Base-by-base conservation (phyloP, 1,139 yeast species). In the Zygotorulaspora mrakii region DNA sequence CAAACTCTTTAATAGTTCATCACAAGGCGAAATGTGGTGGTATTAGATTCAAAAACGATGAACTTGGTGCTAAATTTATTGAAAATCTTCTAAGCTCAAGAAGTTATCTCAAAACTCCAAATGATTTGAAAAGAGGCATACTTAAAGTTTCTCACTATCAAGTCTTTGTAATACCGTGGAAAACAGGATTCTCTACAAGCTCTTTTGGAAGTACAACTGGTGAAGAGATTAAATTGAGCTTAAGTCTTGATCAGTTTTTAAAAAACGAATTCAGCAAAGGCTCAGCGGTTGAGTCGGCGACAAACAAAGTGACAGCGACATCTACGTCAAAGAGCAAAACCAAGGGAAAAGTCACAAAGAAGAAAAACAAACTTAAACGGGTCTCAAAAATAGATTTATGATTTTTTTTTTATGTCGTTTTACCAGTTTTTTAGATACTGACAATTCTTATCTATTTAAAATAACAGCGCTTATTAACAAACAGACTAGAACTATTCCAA, bases 21-120 rank as follows among this genome's bases (percentile, higher is more conserved):
- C 59, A 55, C 33, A 54, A 49, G 32, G 57, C 61, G 1, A 45
- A 39, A n/a, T 51, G 57, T 31, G 62, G 59, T 20, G 59, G 56
- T 2, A 34, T 57, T 5, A 40, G 56, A 13, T 49, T 57, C 29
- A 45, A 45, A 30, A 37, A 31, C 16, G 45, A 37, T 12, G 47
- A 42, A 3, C 35, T 52, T 10, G 50, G 52, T n/a, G 25, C 24
- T 10, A 44, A 39, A 27, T 53, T 56, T 32, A 33, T 44, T 2
- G 28, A 36, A 4, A 11, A 30, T 10, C 11, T 50, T 9, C 27
- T 37, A 2, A 17, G 34, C 4, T 18, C 35, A 7, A 17, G 29
- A 8, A 14, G 26, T 8, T 20, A 35, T 3, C 7, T 43, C 1
- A 31, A 16, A 10, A 36, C 48, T 5, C 18, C 29, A 3, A 33